Base-by-base conservation (phyloP, 768 basidiomycete species). In the Trametopsis cervina region DNA sequence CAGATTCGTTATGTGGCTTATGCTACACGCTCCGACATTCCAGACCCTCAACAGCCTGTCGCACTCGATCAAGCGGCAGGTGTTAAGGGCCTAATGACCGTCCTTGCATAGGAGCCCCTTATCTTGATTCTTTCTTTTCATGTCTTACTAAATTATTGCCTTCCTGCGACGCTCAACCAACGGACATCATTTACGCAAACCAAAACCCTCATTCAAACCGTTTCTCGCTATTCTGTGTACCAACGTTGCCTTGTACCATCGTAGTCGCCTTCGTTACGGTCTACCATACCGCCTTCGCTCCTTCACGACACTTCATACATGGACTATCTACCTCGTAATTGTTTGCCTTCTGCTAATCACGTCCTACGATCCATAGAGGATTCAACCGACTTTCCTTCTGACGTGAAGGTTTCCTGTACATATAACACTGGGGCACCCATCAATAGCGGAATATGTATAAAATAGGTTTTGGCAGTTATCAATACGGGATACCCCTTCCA, bases 31-130 rank as follows among this genome's bases (percentile, higher is more conserved):
- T 78, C 80, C 2, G 58, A 64, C 6, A 54, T 54, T 2, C 63
- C 68, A 2, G 83, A 89, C 61, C 78, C 84, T 12, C 74, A 73
- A 56, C 70, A 69, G 21, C 84, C 84, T 1, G 76, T 87, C 21
- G 77, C 77, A 1, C 60, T 86, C 40, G 77, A 83, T 49, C 72
- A 75, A 50, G 78, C 75, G 42, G 74, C 67, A 54, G 73, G 75
- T 53, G 72, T 89, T 4, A 81, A 82, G 2, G 87, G 86, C 7
- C 71, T 87, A 24, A 89, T 89, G 87, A 87, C 83, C 33, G 76
- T 88, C 59, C 21, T 81, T 13, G 46, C 41, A 12, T 52, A 46
- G 46, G 27, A 18, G 6, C 18, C 20, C 18, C 36, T 18, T 26
- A 4, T 4, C 29, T 27, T 24, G 9, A 21, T 10, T 24, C 41